phyloP scores from a whole-genome alignment of 306 rosid genomes.

The Cucumis melo region DNA sequence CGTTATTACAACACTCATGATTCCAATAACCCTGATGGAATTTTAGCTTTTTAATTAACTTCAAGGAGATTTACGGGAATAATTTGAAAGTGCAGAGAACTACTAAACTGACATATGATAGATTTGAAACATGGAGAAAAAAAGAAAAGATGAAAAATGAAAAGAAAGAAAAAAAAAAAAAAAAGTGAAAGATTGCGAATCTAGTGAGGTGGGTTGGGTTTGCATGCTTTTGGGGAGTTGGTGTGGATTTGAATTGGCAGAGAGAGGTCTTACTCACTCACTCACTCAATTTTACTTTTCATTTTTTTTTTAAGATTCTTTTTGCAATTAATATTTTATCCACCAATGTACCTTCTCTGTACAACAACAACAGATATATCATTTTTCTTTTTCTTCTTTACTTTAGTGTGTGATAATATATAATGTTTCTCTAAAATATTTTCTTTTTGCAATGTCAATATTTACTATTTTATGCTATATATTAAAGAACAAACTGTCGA shows the following conservation, averaged over 20 bases:
- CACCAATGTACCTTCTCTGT: background rate
- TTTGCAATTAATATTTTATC: background rate
- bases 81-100: too few relatives aligned
- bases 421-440: background rate
- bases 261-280: background rate
- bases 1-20: too few relatives aligned
- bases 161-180: background rate
- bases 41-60: too few relatives aligned
- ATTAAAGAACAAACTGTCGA: background rate
- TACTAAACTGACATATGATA: too few relatives aligned
- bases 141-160: too few relatives aligned
- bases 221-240: conserved; percentile 4
- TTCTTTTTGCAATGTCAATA: background rate
- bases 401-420: background rate
- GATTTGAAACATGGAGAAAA: background rate
- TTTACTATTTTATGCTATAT: background rate
- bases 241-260: background rate
- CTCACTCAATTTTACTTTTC: background rate
- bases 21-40: too few relatives aligned
- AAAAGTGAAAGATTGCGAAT: background rate
- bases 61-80: too few relatives aligned
- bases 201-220: background rate
- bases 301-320: background rate
- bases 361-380: background rate
- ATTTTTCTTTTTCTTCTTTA: background rate